Conservation (phyloP, 2,329 filamentous ascomycete species). For the Metarhizium brunneum region DNA sequence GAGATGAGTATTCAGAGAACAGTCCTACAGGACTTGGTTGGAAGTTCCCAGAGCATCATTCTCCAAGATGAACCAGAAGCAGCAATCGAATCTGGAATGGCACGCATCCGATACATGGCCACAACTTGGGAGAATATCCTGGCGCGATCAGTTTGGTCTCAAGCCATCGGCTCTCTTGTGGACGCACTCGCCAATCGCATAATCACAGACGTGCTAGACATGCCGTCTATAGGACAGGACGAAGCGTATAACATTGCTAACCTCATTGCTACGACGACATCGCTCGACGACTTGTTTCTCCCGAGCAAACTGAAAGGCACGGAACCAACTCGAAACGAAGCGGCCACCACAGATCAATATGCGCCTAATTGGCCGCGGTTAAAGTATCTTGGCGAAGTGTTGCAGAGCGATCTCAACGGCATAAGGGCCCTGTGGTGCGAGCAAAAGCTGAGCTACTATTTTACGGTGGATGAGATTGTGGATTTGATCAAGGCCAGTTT, state of each 20-base stretch:
- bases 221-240: slow-evolving; percentile 51
- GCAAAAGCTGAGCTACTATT: slow-evolving; percentile 56
- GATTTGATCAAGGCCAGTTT: slow-evolving; percentile 56
- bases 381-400: slow-evolving; percentile 53
- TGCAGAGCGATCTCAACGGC: slow-evolving; percentile 58
- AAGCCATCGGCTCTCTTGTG: slow-evolving; percentile 50
- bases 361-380: slow-evolving; percentile 53
- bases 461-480: slow-evolving; percentile 49
- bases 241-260: slow-evolving; percentile 53
- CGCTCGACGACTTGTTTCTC: slow-evolving; percentile 51
- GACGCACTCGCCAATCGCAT: slow-evolving; percentile 52
- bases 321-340: slow-evolving; percentile 23
- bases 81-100: slow-evolving; percentile 43
- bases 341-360: slow-evolving; percentile 51
- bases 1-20: slow-evolving; percentile 54
- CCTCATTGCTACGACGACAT: slow-evolving; percentile 46
- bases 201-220: slow-evolving; percentile 51
- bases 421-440: slow-evolving; percentile 56
- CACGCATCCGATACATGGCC: slow-evolving; percentile 44
- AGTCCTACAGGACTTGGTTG: slow-evolving; percentile 51
- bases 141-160: slow-evolving; percentile 51
- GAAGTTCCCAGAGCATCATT: slow-evolving; percentile 50
- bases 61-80: slow-evolving; percentile 45
- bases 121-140: slow-evolving; percentile 49
- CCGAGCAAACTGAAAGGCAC: slow-evolving; percentile 28